A percentile compares a stretch with the other conserved stretches of the same genome.
Conservation (phyloP, 1,139 yeast genomes). For the Suhomyces bolitotheri region DNA sequence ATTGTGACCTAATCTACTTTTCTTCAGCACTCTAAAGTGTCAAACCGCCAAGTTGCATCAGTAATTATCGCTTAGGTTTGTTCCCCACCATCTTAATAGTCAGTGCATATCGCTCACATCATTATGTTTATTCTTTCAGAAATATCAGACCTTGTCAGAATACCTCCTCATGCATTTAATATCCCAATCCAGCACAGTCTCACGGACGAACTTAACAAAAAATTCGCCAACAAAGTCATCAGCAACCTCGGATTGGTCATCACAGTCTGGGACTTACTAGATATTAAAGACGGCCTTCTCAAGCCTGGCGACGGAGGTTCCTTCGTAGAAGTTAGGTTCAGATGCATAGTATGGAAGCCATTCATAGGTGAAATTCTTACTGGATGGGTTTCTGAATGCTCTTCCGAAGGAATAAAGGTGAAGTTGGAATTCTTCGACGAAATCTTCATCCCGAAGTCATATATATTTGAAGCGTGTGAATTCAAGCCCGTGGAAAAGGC, state of each 20-base stretch:
- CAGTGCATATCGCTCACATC: too few species aligned
- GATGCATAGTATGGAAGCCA: slow-evolving; percentile 86
- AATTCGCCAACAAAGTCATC: slow-evolving; percentile 81
- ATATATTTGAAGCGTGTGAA: slow-evolving; percentile 76
- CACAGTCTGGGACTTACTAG: slow-evolving; percentile 78
- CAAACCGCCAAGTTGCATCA: too few species aligned
- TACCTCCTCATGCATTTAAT: slow-evolving; percentile 84
- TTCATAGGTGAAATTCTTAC: slow-evolving; percentile 91
- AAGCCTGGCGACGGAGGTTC: slow-evolving; percentile 97
- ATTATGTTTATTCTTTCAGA: slow-evolving; percentile 84
- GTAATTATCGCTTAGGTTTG: too few species aligned
- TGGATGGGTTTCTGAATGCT: slow-evolving; percentile 90
- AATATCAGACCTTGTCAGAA: slow-evolving; percentile 77
- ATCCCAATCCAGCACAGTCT: slow-evolving; percentile 70
- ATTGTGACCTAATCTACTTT: too few species aligned
- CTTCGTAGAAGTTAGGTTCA: slow-evolving; percentile 70
- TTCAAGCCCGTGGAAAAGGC: slow-evolving; percentile 79
- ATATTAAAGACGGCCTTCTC: slow-evolving; percentile 81
- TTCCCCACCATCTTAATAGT: too few species aligned
- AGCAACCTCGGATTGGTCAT: slow-evolving; percentile 83
- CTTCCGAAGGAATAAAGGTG: slow-evolving; percentile 81
- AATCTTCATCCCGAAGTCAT: slow-evolving; percentile 78
- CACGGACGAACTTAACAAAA: slow-evolving; percentile 76
- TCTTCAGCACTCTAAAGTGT: too few species aligned
- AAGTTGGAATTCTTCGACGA: slow-evolving; percentile 89